Base-by-base conservation (phyloP, 768 basidiomycete genomes). In the Boletellus ananas region DNA sequence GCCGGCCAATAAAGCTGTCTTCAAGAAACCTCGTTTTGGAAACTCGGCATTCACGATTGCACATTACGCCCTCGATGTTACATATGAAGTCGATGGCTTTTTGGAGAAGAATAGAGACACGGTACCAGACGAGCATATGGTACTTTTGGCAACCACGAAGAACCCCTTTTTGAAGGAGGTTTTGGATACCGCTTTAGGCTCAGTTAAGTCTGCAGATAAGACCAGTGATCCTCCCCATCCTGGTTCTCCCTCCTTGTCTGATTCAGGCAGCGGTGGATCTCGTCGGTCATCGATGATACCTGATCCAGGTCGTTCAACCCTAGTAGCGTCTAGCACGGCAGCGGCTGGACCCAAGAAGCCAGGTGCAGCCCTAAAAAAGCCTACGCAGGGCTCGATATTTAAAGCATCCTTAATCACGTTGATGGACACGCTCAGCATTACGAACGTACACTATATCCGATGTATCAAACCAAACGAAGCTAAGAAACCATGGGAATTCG, bases 401-500 rank as follows among this genome's bases (percentile, higher is more conserved):
- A 99, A 99, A 67, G 83, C 87, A 2, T 97, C 94, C 0, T 73
- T 99, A 45, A 87, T 90, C 65, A 87, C 83, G 42, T 75, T 99
- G 38, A 99, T 99, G 95, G 94, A 96, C 34, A 99, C 96, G 0
- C 85, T 99, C 57, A 87, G 90, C 61, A 87, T 90, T 51, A 99
- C 96, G 12, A 97, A 99, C 61, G 96, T 97, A 1, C 96, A 99
- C 65, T 99, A 99, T 65, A 99, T 99, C 63, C 84, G 96, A 41
- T 99, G 96, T 69, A 98, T 99, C 75, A 99, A 99, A 69, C 96
- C 96, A 3, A 99, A 99, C 66, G 96, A 99, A 63, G 79, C 80
- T 56, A 99, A 99, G 74, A 83, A 79, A 46, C 93, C 96, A 34
- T 99, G 96, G 96, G 92, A 94, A 65, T 94, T 97, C 63, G 83